A percentile compares a stretch with the other conserved stretches of the same genome.
phyloP scores from a whole-genome alignment of 371 early-diverging fungal species.

The Mucor sp. region DNA sequence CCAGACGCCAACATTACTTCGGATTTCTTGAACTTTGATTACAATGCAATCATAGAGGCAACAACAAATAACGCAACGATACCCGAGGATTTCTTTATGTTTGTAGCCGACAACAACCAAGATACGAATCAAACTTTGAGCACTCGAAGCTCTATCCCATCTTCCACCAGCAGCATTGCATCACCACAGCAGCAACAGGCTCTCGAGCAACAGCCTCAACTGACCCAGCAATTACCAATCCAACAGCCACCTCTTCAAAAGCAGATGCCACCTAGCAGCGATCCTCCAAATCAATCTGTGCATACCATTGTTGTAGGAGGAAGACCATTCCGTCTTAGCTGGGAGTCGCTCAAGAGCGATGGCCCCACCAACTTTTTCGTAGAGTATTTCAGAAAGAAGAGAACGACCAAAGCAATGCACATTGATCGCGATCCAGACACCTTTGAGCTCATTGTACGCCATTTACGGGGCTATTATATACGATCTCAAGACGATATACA shows the following conservation, averaged over 20 bases:
- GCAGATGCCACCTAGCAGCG: background rate
- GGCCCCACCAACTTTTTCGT: slow-evolving; percentile 52
- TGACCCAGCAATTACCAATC: background rate
- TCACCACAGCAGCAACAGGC: background rate
- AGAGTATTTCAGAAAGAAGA: slow-evolving; percentile 38
- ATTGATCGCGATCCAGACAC: slow-evolving; percentile 62
- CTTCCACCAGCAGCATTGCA: background rate
- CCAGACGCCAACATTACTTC: slow-evolving; percentile 1
- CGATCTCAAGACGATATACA: slow-evolving; percentile 52
- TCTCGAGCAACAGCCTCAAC: background rate
- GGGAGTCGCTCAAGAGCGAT: slow-evolving; percentile 54
- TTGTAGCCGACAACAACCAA: slow-evolving; percentile 12
- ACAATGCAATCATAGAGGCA: background rate
- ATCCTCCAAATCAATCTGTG: slow-evolving; percentile 37
- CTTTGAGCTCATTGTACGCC: slow-evolving; percentile 59
- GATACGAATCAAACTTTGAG: background rate
- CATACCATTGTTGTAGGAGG: slow-evolving; percentile 50
- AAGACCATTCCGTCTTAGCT: slow-evolving; percentile 41
- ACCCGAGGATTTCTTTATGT: slow-evolving; percentile 27
- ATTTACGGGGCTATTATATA: slow-evolving; percentile 64
- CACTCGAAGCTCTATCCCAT: background rate
- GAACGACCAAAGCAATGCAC: slow-evolving; percentile 41
- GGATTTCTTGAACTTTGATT: slow-evolving; percentile 22
- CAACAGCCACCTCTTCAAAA: background rate
- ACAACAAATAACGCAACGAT: background rate